A percentile compares a stretch with the other conserved stretches of the same genome.
phyloP scores from a whole-genome alignment of 495 filamentous ascomycete genomes.

The Acidiella bohemica region DNA sequence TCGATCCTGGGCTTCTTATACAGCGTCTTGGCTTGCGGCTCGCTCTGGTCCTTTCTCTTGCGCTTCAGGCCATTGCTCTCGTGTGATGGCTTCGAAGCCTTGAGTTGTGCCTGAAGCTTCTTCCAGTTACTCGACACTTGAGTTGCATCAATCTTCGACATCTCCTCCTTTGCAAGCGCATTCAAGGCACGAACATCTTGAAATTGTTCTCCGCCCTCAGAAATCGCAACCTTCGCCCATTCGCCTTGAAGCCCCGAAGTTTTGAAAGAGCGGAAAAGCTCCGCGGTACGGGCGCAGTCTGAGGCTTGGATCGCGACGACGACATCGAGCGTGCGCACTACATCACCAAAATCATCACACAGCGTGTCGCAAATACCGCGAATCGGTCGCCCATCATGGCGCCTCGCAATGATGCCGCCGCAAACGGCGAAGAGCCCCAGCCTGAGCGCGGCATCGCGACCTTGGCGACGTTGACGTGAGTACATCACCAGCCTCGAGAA shows the following conservation, averaged over 20 bases:
- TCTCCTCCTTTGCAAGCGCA: conserved; percentile 1
- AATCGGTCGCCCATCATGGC: conserved; percentile 4
- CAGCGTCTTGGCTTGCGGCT: conserved; percentile 21
- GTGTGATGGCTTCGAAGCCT: conserved; percentile 10
- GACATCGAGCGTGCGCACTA: background rate
- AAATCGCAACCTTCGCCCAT: too few relatives aligned
- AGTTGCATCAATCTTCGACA: conserved; percentile 21
- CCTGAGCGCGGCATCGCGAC: conserved; percentile 15
- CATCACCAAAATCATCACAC: background rate
- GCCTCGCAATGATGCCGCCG: conserved; percentile 13
- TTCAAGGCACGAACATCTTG: too few relatives aligned
- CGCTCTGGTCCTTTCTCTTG: conserved; percentile 17
- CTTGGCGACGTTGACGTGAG: conserved; percentile 27
- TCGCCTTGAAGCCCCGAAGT: too few relatives aligned
- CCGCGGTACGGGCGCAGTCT: conserved; percentile 4
- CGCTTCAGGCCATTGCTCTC: conserved; percentile 18
- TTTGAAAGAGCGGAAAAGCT: background rate
- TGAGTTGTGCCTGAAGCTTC: conserved; percentile 27
- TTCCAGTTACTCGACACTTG: conserved; percentile 36
- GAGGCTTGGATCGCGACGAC: background rate
- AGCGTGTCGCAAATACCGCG: background rate
- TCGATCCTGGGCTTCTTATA: conserved; percentile 66
- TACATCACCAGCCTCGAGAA: background rate
- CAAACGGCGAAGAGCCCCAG: conserved; percentile 11
- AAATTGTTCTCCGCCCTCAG: background rate